Conservation (phyloP, 75 land plant species). For the Pinus tabuliformis region DNA sequence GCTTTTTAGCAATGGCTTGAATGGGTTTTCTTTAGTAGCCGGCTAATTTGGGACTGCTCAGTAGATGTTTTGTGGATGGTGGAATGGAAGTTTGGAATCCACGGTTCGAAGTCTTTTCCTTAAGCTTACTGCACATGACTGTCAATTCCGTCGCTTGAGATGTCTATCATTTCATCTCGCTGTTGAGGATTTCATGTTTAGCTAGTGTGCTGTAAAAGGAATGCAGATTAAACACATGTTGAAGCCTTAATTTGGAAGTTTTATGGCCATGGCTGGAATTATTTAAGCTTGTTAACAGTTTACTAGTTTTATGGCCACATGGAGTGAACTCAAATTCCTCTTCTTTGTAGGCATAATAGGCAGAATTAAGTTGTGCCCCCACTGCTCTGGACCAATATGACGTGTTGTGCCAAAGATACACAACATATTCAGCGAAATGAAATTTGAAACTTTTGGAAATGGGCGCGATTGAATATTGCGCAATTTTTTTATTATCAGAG, state of each 20-base stretch:
- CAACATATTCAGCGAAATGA: not conserved
- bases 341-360: slow-evolving; percentile 53
- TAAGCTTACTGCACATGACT: not conserved
- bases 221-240: too few species aligned
- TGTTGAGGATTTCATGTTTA: not conserved
- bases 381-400: slow-evolving; percentile 74
- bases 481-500: too few species aligned
- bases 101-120: not conserved
- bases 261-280: not conserved
- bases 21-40: not conserved
- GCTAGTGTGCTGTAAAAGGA: not conserved
- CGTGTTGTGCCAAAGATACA: slow-evolving; percentile 36
- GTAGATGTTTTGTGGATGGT: not conserved
- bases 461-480: too few species aligned
- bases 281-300: not conserved
- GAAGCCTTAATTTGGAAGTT: not conserved
- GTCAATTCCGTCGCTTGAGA: not conserved
- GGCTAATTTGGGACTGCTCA: not conserved
- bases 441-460: too few species aligned
- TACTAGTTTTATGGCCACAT: not conserved
- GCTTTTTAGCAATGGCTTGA: not conserved
- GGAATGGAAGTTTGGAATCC: not conserved
- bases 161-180: not conserved
- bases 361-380: slow-evolving; percentile 75
- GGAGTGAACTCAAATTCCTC: slow-evolving; percentile 63